Evolutionary conservation across 2,329 filamentous ascomycete species (phyloP).

Genomic region (Seiridium unicorne): DNA sequence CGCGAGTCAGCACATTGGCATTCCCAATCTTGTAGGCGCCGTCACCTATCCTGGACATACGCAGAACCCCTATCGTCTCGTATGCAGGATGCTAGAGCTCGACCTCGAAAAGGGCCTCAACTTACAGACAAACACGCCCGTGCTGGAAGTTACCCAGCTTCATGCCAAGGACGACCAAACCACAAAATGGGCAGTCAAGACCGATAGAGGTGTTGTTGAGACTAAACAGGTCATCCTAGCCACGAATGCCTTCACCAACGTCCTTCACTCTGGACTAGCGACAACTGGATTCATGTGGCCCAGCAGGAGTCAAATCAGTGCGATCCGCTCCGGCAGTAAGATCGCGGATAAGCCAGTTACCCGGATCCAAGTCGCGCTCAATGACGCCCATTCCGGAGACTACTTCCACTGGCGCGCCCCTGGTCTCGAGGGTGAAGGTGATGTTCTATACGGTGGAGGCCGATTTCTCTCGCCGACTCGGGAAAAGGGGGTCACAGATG

Average conservation of each 20-base stretch:
- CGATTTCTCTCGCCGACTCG: constrained; percentile 22
- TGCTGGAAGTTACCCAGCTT: constrained; percentile 15
- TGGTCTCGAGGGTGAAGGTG: constrained; percentile 21
- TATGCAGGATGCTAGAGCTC: constrained; percentile 9
- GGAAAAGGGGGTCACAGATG: constrained; percentile 9
- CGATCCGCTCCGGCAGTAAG: constrained; percentile 29
- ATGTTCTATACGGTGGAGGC: constrained; percentile 26
- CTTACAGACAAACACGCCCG: constrained; percentile 46
- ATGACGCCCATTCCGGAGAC: constrained; percentile 31
- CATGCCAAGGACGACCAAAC: constrained; percentile 7
- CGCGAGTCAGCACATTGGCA: constrained; percentile 12
- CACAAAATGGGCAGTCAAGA: constrained; percentile 34
- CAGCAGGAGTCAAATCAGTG: constrained; percentile 44
- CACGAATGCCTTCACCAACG: constrained; percentile 49
- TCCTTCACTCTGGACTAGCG: constrained; percentile 35
- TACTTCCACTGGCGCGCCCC: constrained; percentile 31
- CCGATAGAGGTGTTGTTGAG: constrained; percentile 36
- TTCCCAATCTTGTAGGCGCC: constrained; percentile 18
- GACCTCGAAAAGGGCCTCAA: constrained; percentile 8
- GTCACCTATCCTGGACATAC: constrained; percentile 17
- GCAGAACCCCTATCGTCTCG: constrained; percentile 14
- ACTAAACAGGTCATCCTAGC: constrained; percentile 43
- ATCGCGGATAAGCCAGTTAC: constrained; percentile 21
- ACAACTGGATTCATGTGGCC: constrained; percentile 40
- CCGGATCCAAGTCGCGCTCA: constrained; percentile 16